Percentiles rank a stretch among this genome's conserved stretches.
These are phyloP conservation scores for Mollisiaceae sp. DNA, from an alignment of 2,329 filamentous ascomycete genomes.

Conservation along the genomic window DNA sequence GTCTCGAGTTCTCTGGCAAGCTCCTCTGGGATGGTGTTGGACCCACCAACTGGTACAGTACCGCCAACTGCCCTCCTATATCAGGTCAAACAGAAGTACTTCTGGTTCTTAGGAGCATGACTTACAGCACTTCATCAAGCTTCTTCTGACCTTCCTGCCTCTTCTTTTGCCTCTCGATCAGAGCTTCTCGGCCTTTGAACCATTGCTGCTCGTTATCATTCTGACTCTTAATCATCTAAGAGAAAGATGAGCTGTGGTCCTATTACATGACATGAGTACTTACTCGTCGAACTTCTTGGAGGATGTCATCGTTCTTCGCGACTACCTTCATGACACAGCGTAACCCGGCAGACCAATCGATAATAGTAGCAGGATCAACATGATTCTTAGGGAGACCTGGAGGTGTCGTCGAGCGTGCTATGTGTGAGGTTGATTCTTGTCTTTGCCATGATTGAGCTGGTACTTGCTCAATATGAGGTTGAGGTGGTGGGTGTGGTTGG, in stretches of 20 bases:
- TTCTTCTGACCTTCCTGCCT: constrained; percentile 58
- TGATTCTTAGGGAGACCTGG: constrained; percentile 26
- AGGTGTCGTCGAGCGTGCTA: constrained; percentile 22
- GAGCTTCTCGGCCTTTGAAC: constrained; percentile 56
- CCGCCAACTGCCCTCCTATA: constrained; percentile 52
- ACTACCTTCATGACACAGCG: constrained; percentile 56
- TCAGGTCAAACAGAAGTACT: constrained; percentile 21
- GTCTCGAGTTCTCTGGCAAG: constrained; percentile 58
- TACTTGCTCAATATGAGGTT: neutral
- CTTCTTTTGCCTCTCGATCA: constrained; percentile 56
- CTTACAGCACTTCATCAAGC: constrained; percentile 59
- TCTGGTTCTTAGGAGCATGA: constrained; percentile 18
- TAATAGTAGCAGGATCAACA: constrained; percentile 52
- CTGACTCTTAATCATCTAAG: constrained; percentile 65
- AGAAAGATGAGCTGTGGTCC: constrained; percentile 15
- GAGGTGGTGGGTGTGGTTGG: neutral
- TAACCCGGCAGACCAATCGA: constrained; percentile 56
- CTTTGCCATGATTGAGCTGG: constrained; percentile 12
- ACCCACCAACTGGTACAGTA: constrained; percentile 40
- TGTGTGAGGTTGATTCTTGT: constrained; percentile 9
- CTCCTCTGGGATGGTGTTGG: constrained; percentile 44
- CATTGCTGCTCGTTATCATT: constrained; percentile 67
- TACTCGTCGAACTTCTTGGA: constrained; percentile 49
- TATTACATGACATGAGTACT: constrained; percentile 11
- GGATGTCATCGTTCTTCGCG: constrained; percentile 49